phyloP scores from a whole-genome alignment of 805 yeast genomes.

The Monosporozyma unispora region DNA sequence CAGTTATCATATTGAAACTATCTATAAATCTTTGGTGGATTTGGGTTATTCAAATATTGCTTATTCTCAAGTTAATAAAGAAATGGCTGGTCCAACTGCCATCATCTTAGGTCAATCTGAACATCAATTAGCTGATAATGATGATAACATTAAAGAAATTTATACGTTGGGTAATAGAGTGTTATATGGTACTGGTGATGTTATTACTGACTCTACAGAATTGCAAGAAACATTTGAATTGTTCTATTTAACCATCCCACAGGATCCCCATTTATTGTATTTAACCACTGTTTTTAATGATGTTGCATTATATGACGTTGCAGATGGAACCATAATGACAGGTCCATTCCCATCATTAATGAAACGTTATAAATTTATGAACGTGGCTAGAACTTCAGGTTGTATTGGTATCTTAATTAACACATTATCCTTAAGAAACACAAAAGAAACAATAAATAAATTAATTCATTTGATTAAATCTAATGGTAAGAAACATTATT shows the following conservation, averaged over 20 bases:
- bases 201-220: slow-evolving; percentile 7
- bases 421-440: slow-evolving; percentile 73
- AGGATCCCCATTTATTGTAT: slow-evolving; percentile 68
- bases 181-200: slow-evolving; percentile 14
- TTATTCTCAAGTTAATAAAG: slow-evolving; percentile 34
- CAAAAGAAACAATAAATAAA: slow-evolving; percentile 54
- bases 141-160: slow-evolving; percentile 10
- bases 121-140: slow-evolving; percentile 2
- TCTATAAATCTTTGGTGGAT: slow-evolving; percentile 32
- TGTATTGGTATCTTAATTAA: slow-evolving; percentile 88
- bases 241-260: slow-evolving; percentile 66
- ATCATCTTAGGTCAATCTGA: slow-evolving; percentile 34
- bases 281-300: slow-evolving; percentile 61
- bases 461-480: slow-evolving; percentile 52
- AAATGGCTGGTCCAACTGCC: slow-evolving; percentile 27
- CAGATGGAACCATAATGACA: slow-evolving; percentile 20
- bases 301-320: slow-evolving; percentile 43
- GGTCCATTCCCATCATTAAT: slow-evolving; percentile 75
- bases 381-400: slow-evolving; percentile 80
- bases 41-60: slow-evolving; percentile 30
- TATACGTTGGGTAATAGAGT: slow-evolving; percentile 30
- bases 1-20: slow-evolving; percentile 35
- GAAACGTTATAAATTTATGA: slow-evolving; percentile 81
- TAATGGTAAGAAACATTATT: slow-evolving; percentile 85
- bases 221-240: slow-evolving; percentile 42